Conservation (phyloP, 306 rosid genomes). For the Biancaea sappan region DNA sequence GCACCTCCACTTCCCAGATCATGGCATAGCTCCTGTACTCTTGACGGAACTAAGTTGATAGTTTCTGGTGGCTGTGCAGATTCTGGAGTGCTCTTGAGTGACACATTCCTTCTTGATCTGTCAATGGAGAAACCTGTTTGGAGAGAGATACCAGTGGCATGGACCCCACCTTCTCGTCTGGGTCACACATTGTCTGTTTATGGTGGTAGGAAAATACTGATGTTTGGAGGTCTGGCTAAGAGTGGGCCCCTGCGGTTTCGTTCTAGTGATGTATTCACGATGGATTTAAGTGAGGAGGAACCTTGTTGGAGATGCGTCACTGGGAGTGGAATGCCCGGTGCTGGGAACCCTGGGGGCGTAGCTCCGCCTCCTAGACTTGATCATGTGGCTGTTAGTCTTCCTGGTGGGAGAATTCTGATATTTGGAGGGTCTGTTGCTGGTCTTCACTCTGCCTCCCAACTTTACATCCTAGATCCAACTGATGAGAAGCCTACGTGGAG, state of each 20-base stretch:
- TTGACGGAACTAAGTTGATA: constrained; percentile 96
- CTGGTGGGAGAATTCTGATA: constrained; percentile 95
- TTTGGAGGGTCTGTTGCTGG: constrained; percentile 99
- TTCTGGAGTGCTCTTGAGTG: constrained; percentile 97
- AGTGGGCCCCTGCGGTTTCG: constrained; percentile 97
- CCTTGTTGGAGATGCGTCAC: constrained; percentile 99
- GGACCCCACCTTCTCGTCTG: constrained; percentile 99
- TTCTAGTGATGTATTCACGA: constrained; percentile 93
- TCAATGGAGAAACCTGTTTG: constrained; percentile 96
- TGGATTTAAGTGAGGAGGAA: constrained; percentile 96
- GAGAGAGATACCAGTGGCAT: constrained; percentile 97
- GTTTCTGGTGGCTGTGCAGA: constrained; percentile 99
- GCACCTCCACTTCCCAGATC: constrained; percentile 99
- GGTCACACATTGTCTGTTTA: constrained; percentile 95
- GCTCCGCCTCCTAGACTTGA: constrained; percentile 99
- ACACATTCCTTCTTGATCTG: constrained; percentile 93
- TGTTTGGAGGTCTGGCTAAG: constrained; percentile 99
- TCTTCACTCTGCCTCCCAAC: constrained; percentile 99
- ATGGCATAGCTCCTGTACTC: constrained; percentile 99
- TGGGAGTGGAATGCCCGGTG: constrained; percentile 96
- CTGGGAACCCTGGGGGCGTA: constrained; percentile 94
- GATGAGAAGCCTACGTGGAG: constrained; percentile 99
- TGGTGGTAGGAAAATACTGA: constrained; percentile 96
- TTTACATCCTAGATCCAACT: constrained; percentile 89
- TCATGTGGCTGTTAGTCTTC: constrained; percentile 97